phyloP scores from a whole-genome alignment of 306 rosid species.

The Rosa multiflora region DNA sequence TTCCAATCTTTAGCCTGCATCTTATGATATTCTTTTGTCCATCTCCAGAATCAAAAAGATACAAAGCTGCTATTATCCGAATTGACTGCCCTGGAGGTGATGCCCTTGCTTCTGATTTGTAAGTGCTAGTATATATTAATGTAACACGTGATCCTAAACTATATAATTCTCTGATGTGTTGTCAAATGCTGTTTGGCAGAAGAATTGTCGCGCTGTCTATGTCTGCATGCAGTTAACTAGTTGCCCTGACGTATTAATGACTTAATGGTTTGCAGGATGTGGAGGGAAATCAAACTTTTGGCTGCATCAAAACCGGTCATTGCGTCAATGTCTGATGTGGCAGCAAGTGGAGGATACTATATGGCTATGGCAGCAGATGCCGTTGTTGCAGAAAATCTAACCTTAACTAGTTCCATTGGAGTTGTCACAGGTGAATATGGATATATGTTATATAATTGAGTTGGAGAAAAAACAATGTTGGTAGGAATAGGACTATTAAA shows the following conservation, averaged over 20 bases:
- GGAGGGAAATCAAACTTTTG: constrained; percentile 42
- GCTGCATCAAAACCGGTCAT: constrained; percentile 7
- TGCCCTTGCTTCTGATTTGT: too few species aligned
- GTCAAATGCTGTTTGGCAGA: neutral
- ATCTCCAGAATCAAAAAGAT: too few species aligned
- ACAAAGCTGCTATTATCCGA: too few species aligned
- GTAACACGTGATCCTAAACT: neutral
- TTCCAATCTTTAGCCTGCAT: too few species aligned
- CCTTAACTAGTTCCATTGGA: constrained; percentile 42
- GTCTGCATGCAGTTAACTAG: neutral
- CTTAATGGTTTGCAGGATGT: constrained; percentile 65
- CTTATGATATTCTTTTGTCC: too few species aligned
- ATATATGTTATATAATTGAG: constrained; percentile 2
- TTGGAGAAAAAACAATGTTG: too few species aligned
- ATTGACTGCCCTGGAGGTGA: too few species aligned
- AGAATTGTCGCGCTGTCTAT: neutral
- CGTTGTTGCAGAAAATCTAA: constrained; percentile 86
- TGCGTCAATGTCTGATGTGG: constrained; percentile 96
- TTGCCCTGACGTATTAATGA: constrained; percentile 25
- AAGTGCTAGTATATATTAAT: too few species aligned
- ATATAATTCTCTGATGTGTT: neutral
- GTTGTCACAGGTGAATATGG: constrained; percentile 73
- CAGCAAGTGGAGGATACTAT: constrained; percentile 98
- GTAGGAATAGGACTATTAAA: neutral
- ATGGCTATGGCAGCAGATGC: constrained; percentile 95